phyloP scores from a whole-genome alignment of 2,329 filamentous ascomycete species.

The Drechslera avenae region DNA sequence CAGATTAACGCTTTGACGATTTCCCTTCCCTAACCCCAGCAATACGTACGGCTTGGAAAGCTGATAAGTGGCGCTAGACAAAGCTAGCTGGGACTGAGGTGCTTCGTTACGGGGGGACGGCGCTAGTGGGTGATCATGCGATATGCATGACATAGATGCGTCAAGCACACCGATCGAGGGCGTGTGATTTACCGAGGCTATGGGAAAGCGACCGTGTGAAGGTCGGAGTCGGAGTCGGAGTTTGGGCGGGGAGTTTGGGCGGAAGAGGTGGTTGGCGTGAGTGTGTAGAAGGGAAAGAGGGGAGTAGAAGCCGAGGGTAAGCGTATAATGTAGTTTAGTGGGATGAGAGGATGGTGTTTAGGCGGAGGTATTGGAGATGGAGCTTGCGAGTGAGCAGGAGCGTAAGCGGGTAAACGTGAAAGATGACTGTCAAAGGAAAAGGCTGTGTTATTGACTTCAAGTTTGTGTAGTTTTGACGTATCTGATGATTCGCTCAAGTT shows the following conservation, averaged over 20 bases:
- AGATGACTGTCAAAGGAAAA: too few relatives aligned
- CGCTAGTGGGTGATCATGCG: not conserved
- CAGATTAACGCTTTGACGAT: too few relatives aligned
- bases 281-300: not conserved
- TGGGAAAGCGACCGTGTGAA: too few relatives aligned
- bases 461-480: too few relatives aligned
- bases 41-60: too few relatives aligned
- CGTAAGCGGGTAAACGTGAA: too few relatives aligned
- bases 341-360: not conserved
- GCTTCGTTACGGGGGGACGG: not conserved
- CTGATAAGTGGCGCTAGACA: too few relatives aligned
- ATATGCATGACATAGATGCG: conserved; percentile 3
- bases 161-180: conserved; percentile 7
- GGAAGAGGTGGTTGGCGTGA: not conserved
- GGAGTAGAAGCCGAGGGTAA: not conserved
- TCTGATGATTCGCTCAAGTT: not conserved
- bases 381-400: too few relatives aligned
- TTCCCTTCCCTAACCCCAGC: too few relatives aligned
- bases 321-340: not conserved
- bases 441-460: too few relatives aligned
- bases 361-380: too few relatives aligned
- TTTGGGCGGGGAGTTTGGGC: not conserved
- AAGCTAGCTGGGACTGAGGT: not conserved
- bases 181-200: not conserved
- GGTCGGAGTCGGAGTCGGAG: too few relatives aligned